Conservation (phyloP, 495 filamentous ascomycete genomes). For the Daldinia vernicosa region DNA sequence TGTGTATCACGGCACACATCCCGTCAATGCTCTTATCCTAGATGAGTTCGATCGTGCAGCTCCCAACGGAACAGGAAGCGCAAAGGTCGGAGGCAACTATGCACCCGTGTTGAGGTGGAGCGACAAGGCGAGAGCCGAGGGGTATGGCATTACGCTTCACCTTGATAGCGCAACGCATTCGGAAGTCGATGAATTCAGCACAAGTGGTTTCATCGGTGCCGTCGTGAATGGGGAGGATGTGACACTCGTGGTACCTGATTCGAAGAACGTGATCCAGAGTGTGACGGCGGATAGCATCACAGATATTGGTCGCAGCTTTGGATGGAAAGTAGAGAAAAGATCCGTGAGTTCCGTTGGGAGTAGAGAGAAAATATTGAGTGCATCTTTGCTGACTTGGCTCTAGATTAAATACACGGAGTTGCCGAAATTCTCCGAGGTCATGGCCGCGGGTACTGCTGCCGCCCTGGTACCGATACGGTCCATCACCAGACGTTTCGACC, state of each 20-base stretch:
- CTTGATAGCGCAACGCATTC: slow-evolving; percentile 80
- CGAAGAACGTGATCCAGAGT: slow-evolving; percentile 81
- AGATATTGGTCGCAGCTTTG: slow-evolving; percentile 71
- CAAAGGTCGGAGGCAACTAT: slow-evolving; percentile 83
- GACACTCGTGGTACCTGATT: slow-evolving; percentile 81
- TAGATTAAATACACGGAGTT: slow-evolving; percentile 85
- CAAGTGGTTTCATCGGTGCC: slow-evolving; percentile 83
- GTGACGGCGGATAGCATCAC: slow-evolving; percentile 78
- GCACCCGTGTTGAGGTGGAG: slow-evolving; percentile 84
- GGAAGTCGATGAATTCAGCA: slow-evolving; percentile 91
- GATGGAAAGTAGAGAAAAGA: slow-evolving; percentile 72
- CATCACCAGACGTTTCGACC: slow-evolving; percentile 70
- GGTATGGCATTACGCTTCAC: slow-evolving; percentile 88
- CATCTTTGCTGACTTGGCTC: slow-evolving; percentile 26
- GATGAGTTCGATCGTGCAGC: slow-evolving; percentile 80
- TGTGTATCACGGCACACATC: slow-evolving; percentile 86
- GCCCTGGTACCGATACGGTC: slow-evolving; percentile 89
- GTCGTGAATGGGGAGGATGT: slow-evolving; percentile 65
- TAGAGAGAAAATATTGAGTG: neutral
- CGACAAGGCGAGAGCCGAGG: slow-evolving; percentile 73
- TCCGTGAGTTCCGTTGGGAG: slow-evolving; percentile 50
- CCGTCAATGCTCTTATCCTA: slow-evolving; percentile 80
- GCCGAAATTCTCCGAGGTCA: slow-evolving; percentile 77
- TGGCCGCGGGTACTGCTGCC: slow-evolving; percentile 93
- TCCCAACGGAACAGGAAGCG: slow-evolving; percentile 75